Percentiles rank a stretch among this genome's conserved stretches.
These are phyloP conservation scores for Diacronema lutheri DNA, from an alignment of 78 protist genomes.

Conservation along the genomic window DNA sequence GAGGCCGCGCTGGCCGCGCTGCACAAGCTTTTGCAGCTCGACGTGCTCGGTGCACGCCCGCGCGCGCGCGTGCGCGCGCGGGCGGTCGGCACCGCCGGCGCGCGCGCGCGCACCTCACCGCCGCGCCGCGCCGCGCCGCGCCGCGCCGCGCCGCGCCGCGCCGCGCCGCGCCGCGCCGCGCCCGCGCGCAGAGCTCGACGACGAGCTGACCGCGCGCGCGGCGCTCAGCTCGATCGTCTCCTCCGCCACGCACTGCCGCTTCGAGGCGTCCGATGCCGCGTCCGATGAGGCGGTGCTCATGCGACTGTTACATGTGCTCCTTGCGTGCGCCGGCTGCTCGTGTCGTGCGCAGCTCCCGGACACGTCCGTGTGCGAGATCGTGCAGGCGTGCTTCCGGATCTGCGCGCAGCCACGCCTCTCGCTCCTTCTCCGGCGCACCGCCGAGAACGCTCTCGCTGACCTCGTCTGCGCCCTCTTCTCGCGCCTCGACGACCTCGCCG, in stretches of 20 bases:
- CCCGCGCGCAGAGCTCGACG: neutral
- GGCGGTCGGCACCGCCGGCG: too few relatives aligned
- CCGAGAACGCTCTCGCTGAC: neutral
- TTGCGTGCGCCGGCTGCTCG: slow-evolving; percentile 10
- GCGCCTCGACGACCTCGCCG: neutral
- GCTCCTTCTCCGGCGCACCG: neutral
- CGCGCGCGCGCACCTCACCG: too few relatives aligned
- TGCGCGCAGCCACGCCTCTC: neutral
- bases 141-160: too few relatives aligned
- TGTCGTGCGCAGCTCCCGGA: slow-evolving; percentile 17
- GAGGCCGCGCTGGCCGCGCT: neutral
- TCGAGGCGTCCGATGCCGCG: slow-evolving; percentile 83
- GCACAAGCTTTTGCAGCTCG: neutral
- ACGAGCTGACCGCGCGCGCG: too few relatives aligned
- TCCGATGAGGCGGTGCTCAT: slow-evolving; percentile 88
- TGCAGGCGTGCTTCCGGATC: slow-evolving; percentile 39
- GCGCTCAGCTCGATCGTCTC: slow-evolving; percentile 55
- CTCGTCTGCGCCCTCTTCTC: neutral
- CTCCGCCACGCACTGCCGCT: slow-evolving; percentile 79
- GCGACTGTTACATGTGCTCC: slow-evolving; percentile 69
- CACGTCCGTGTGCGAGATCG: slow-evolving; percentile 31
- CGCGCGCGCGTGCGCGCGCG: too few relatives aligned
- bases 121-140: too few relatives aligned
- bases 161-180: neutral
- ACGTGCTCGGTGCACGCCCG: neutral